phyloP scores from a whole-genome alignment of 108 stramenopile species.

The Cylindrotheca closterium region DNA sequence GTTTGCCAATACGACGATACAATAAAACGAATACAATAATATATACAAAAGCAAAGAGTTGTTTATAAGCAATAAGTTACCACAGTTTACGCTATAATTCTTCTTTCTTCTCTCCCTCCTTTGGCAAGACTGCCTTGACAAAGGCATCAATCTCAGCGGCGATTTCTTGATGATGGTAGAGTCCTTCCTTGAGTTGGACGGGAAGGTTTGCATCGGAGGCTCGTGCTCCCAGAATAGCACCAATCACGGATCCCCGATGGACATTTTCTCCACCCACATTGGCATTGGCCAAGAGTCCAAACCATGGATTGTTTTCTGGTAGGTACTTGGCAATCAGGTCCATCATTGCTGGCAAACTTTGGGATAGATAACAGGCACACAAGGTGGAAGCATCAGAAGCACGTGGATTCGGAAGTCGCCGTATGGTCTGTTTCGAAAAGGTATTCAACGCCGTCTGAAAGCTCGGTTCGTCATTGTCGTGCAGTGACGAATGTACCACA shows the following conservation, averaged over 20 bases:
- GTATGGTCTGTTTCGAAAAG: slow-evolving; percentile 23
- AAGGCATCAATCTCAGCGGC: slow-evolving; percentile 66
- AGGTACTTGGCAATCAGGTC: slow-evolving; percentile 77
- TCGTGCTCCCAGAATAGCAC: slow-evolving; percentile 79
- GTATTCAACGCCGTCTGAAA: slow-evolving; percentile 28
- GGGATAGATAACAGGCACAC: slow-evolving; percentile 79
- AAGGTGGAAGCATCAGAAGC: slow-evolving; percentile 14
- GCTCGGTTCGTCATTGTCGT: slow-evolving; percentile 15
- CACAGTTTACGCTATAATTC: no score
- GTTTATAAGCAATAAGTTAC: no score
- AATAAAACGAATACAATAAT: no score
- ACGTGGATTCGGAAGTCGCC: slow-evolving; percentile 16
- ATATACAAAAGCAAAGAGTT: no score
- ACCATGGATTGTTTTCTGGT: slow-evolving; percentile 36
- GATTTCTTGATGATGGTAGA: slow-evolving; percentile 35
- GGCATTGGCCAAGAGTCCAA: slow-evolving; percentile 75
- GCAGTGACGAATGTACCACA: slow-evolving; percentile 36
- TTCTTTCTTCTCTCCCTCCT: neutral
- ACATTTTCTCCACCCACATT: slow-evolving; percentile 93
- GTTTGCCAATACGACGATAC: no score
- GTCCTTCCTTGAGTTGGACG: slow-evolving; percentile 44
- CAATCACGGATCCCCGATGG: slow-evolving; percentile 76
- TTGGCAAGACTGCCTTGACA: slow-evolving; percentile 38
- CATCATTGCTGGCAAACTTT: slow-evolving; percentile 60
- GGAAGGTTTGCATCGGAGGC: slow-evolving; percentile 46